Conservation (phyloP, 192 early-diverging fungal species). For the Entophlyctis luteolus region DNA sequence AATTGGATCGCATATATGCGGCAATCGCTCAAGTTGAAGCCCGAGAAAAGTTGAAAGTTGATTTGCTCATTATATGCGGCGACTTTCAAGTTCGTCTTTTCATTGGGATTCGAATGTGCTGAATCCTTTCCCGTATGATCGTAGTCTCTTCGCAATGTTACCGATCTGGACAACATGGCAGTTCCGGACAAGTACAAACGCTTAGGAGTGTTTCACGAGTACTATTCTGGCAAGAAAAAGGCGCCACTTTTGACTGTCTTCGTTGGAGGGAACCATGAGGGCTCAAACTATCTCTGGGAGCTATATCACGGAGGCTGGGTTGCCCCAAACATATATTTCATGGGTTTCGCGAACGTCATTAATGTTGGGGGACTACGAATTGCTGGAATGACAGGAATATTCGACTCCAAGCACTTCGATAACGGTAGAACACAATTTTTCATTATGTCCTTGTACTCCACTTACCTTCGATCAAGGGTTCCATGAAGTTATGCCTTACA, state of each 20-base stretch:
- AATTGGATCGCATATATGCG: conserved; percentile 86
- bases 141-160: conserved; percentile 75
- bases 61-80: conserved; percentile 93
- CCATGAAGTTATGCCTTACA: conserved; percentile 77
- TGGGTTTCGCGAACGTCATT: conserved; percentile 83
- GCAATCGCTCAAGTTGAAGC: conserved; percentile 61
- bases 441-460: background rate
- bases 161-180: conserved; percentile 76
- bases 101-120: background rate
- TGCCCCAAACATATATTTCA: conserved; percentile 85
- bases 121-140: background rate
- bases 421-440: conserved; percentile 16
- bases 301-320: conserved; percentile 88
- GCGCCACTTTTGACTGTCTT: conserved; percentile 90
- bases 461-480: conserved; percentile 49
- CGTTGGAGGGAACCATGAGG: conserved; percentile 98
- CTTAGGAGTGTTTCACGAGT: conserved; percentile 86
- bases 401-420: conserved; percentile 50
- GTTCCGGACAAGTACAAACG: conserved; percentile 81
- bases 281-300: conserved; percentile 90
- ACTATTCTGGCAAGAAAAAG: conserved; percentile 76
- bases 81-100: conserved; percentile 79
- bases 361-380: conserved; percentile 87
- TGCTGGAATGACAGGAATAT: conserved; percentile 91
- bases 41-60: conserved; percentile 63